phyloP scores from a whole-genome alignment of 2,329 filamentous ascomycete species.

The Xylariales sp. region DNA sequence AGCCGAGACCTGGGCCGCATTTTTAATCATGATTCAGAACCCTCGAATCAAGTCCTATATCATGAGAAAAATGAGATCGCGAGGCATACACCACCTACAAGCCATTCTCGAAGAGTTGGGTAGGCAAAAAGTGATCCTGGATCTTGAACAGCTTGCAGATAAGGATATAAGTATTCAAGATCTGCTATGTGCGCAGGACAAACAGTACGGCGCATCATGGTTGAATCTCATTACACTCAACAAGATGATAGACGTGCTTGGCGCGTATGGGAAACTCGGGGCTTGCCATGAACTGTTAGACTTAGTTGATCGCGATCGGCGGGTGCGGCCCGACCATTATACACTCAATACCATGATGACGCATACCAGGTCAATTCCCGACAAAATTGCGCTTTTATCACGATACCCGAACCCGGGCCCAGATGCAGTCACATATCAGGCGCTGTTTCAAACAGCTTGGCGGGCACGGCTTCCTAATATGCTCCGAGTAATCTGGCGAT shows the following conservation, averaged over 20 bases:
- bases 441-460: conserved; percentile 46
- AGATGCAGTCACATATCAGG: conserved; percentile 43
- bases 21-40: conserved; percentile 55
- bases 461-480: conserved; percentile 45
- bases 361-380: conserved; percentile 37
- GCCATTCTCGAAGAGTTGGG: conserved; percentile 41
- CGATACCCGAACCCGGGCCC: conserved; percentile 38
- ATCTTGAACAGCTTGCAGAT: conserved; percentile 39
- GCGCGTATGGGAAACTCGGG: conserved; percentile 35
- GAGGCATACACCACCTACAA: conserved; percentile 40
- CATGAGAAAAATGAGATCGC: conserved; percentile 51
- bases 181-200: conserved; percentile 41
- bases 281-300: conserved; percentile 42
- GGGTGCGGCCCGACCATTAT: conserved; percentile 36
- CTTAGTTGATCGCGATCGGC: conserved; percentile 20
- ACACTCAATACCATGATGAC: conserved; percentile 49
- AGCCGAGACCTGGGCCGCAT: conserved; percentile 44
- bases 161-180: conserved; percentile 24
- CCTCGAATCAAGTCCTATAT: conserved; percentile 58
- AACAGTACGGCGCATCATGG: conserved; percentile 44
- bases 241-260: conserved; percentile 46
- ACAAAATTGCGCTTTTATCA: conserved; percentile 36
- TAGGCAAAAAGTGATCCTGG: conserved; percentile 40
- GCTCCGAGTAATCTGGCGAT: conserved; percentile 49
- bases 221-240: conserved; percentile 46